phyloP scores from a whole-genome alignment of 1,284 basidiomycete species.

The Mycena sp. region DNA sequence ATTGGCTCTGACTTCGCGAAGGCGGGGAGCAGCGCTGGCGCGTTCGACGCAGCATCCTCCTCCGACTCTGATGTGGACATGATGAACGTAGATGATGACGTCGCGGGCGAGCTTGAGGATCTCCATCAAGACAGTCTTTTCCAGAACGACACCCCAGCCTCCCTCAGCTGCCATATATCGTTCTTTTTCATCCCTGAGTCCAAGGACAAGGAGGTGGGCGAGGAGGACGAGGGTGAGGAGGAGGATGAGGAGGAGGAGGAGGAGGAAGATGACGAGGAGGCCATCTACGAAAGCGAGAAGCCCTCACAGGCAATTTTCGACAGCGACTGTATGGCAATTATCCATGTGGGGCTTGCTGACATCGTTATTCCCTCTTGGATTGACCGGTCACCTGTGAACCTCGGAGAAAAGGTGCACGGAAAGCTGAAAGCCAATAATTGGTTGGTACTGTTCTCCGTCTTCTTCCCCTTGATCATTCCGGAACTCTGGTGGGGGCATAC shows the following conservation, averaged over 20 bases:
- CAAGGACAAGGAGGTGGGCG: background rate
- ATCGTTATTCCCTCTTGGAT: conserved; percentile 18
- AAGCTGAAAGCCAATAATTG: conserved; percentile 27
- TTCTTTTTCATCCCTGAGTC: background rate
- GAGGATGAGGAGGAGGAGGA: background rate
- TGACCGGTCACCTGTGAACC: conserved; percentile 20
- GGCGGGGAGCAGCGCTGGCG: background rate
- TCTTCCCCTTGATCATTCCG: conserved; percentile 22
- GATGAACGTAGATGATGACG: conserved; percentile 20
- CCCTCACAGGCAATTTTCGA: conserved; percentile 1
- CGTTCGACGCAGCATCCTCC: conserved; percentile 9
- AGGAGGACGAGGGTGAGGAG: too few species aligned
- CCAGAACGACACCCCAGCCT: conserved; percentile 1
- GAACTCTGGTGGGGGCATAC: conserved; percentile 2
- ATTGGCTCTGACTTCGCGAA: conserved; percentile 27
- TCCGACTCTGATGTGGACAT: conserved; percentile 28
- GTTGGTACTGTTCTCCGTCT: conserved; percentile 15
- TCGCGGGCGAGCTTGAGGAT: conserved; percentile 23
- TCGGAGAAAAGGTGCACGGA: conserved; percentile 26
- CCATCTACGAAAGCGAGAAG: background rate
- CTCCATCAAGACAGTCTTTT: conserved; percentile 14
- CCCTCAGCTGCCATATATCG: conserved; percentile 7
- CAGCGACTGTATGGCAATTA: background rate
- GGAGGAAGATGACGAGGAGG: conserved; percentile 1
- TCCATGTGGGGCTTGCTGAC: conserved; percentile 7